Conservation (phyloP, 257 asterid genomes). For the Solanum chaucha region DNA sequence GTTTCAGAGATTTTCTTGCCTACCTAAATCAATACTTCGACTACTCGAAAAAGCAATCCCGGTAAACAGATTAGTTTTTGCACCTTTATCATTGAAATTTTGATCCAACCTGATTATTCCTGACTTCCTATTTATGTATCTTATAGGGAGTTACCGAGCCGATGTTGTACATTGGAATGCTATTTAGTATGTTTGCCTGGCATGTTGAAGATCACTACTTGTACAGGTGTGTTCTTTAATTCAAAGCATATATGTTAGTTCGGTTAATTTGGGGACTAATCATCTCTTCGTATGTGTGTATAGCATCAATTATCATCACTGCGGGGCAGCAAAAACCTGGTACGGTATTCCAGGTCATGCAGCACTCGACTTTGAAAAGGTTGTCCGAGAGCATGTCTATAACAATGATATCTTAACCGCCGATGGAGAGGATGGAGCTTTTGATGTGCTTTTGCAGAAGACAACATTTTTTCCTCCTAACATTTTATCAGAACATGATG, state of each 20-base stretch:
- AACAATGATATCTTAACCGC: constrained; percentile 56
- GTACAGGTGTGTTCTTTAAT: constrained; percentile 46
- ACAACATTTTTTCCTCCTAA: constrained; percentile 93
- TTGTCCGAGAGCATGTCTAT: constrained; percentile 72
- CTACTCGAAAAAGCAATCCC: constrained; percentile 86
- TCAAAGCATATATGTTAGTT: not conserved
- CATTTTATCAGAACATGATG: constrained; percentile 57
- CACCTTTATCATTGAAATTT: not conserved
- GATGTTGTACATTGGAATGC: constrained; percentile 97
- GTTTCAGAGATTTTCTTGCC: constrained; percentile 83
- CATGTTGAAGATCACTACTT: constrained; percentile 98
- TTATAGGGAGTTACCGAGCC: constrained; percentile 98
- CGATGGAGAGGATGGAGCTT: constrained; percentile 95
- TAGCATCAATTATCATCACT: constrained; percentile 95
- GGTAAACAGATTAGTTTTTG: constrained; percentile 26
- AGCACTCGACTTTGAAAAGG: constrained; percentile 77
- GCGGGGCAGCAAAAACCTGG: constrained; percentile 99
- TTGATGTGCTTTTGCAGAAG: constrained; percentile 86
- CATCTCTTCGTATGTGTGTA: not conserved
- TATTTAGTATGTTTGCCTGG: constrained; percentile 99
- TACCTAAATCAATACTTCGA: constrained; percentile 76
- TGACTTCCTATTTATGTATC: not conserved
- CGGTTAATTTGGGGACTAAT: not conserved
- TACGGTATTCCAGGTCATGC: constrained; percentile 95
- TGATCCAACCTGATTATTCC: not conserved